These are phyloP conservation scores for Scedosporium dehoogii DNA, from an alignment of 2,329 filamentous ascomycete genomes.

Conservation along the genomic window DNA sequence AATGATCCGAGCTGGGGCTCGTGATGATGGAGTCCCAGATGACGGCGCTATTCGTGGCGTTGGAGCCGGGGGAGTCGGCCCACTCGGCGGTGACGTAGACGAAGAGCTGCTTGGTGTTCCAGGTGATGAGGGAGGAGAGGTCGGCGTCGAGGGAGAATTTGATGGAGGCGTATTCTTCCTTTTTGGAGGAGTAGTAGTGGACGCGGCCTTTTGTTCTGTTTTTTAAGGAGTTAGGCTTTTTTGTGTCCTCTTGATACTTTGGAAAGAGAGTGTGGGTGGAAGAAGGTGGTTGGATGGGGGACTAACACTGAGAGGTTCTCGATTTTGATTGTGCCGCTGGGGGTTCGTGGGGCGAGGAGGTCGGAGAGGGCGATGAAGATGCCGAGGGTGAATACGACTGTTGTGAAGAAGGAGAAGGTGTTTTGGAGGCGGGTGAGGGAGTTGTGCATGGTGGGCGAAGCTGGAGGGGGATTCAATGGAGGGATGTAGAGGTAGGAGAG, in stretches of 20 bases:
- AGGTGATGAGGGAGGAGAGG: conserved; percentile 86
- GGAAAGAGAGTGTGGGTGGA: no score
- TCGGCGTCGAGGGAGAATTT: conserved; percentile 90
- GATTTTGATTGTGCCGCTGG: conserved; percentile 49
- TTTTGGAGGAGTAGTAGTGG: conserved; percentile 89
- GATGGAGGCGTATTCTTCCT: conserved; percentile 92
- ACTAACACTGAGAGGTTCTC: conserved; percentile 79
- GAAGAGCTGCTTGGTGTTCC: conserved; percentile 99
- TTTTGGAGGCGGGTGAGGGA: conserved; percentile 77
- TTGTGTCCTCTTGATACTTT: no score
- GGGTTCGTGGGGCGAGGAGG: conserved; percentile 58
- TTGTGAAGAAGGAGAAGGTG: conserved; percentile 97
- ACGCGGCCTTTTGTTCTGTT: conserved; percentile 74
- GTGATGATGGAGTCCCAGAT: conserved; percentile 97
- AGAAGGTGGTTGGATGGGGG: no score
- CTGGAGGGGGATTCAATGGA: not conserved
- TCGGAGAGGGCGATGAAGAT: conserved; percentile 74
- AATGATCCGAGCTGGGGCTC: conserved; percentile 53
- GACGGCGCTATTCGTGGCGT: conserved; percentile 59
- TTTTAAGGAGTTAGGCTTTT: conserved; percentile 3
- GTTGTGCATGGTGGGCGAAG: conserved; percentile 64
- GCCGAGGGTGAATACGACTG: conserved; percentile 74
- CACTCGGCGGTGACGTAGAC: conserved; percentile 85
- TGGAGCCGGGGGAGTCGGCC: conserved; percentile 23
- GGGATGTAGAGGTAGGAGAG: not conserved